A percentile compares a stretch with the other conserved stretches of the same genome.
These are phyloP conservation scores for Fibroporia radiculosa DNA, from an alignment of 768 basidiomycete genomes.

Conservation along the genomic window DNA sequence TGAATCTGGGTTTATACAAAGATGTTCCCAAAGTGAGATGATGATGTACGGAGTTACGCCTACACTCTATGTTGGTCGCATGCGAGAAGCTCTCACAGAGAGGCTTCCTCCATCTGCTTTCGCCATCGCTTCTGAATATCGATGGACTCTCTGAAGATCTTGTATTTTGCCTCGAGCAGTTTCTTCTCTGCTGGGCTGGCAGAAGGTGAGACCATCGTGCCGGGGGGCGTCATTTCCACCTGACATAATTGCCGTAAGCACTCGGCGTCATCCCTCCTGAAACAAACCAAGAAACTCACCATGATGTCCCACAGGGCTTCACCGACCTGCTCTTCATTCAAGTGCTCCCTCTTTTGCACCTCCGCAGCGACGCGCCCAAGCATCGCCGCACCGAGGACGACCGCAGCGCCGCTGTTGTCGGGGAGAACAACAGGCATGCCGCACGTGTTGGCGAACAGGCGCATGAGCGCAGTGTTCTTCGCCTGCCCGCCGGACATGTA, in stretches of 20 bases:
- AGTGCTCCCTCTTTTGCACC: slow-evolving; percentile 25
- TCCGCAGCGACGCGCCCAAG: slow-evolving; percentile 82
- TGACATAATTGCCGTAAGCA: no score
- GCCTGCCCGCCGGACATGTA: slow-evolving; percentile 95
- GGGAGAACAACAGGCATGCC: slow-evolving; percentile 79
- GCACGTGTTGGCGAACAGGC: slow-evolving; percentile 82
- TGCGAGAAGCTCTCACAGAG: neutral
- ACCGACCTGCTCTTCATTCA: slow-evolving; percentile 41
- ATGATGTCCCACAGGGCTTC: slow-evolving; percentile 86
- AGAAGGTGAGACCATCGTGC: slow-evolving; percentile 58
- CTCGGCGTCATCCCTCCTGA: neutral
- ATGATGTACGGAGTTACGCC: no score
- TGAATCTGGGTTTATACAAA: no score
- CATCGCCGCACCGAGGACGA: slow-evolving; percentile 92
- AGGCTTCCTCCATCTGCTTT: slow-evolving; percentile 61
- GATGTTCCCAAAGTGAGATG: no score
- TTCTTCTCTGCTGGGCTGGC: slow-evolving; percentile 58
- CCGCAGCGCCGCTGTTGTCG: slow-evolving; percentile 64
- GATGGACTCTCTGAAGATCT: slow-evolving; percentile 83
- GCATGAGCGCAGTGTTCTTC: slow-evolving; percentile 83
- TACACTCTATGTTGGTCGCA: neutral
- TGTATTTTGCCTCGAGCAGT: slow-evolving; percentile 86
- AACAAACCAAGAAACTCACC: slow-evolving; percentile 37
- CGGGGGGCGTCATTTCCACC: slow-evolving; percentile 91
- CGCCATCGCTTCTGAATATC: slow-evolving; percentile 89